Base-by-base conservation (phyloP, 2,329 filamentous ascomycete species). In the Beauveria asiatica region DNA sequence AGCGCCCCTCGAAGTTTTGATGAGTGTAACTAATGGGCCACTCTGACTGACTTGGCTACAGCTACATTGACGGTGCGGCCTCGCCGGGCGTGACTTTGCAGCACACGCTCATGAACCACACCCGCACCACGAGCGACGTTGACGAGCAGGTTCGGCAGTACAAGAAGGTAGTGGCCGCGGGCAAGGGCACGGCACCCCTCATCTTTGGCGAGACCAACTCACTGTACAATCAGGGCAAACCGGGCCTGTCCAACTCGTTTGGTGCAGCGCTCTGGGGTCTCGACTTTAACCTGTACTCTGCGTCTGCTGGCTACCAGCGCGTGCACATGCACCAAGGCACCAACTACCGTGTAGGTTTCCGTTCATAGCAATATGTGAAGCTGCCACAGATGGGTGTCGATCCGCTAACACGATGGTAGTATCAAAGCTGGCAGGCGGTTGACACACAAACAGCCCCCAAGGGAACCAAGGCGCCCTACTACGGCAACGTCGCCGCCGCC, bases 261-360 rank as follows among this genome's bases (percentile, higher is more conserved):
- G 85, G 84, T 41, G 84, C 84, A 10, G 83, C 84, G 10, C 80
- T 87, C 19, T 87, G 84, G 84, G 81, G 76, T 25, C 67, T 86
- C 13, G 84, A 87, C 70, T 87, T 85, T 73, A 81, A 80, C 64
- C 74, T 87, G 6, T 82, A 80, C 67, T 77, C 77, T 57, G 84
- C 84, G 1, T 74, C 79, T 0, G 76, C 77, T 2, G 80, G 80
- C 17, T 80, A 87, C 70, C 73, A 73, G 49, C 78, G 84, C 21
- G 76, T 83, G 2, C 82, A 86, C 67, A 83, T 87, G 81, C 85
- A 88, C 70, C 79, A 82, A 73, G 84, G 84, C 11, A 85, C 81
- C 16, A 78, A 85, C 67, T 87, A 83, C 67, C 76, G 83, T 8
- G 71, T 74, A 67, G 66, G n/a, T 2, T 25, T n/a, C 46, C 41